These are phyloP conservation scores for Saprolegnia diclina DNA, from an alignment of 352 stramenopile genomes.

Conservation along the genomic window DNA sequence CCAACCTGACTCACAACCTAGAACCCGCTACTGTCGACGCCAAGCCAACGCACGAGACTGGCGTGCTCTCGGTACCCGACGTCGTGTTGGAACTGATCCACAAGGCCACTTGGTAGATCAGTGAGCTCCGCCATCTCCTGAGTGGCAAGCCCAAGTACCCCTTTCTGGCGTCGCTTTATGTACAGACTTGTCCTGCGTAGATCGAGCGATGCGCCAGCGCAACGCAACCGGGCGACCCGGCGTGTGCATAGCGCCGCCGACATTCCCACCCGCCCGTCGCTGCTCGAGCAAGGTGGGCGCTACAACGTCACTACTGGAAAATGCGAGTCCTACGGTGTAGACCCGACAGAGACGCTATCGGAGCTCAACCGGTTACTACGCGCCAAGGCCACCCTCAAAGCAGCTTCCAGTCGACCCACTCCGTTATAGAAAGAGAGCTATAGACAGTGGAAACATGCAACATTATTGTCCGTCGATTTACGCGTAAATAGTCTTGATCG, in stretches of 20 bases:
- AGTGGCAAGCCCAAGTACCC: conserved; percentile 16
- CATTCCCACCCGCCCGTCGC: conserved; percentile 11
- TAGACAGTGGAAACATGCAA: not conserved
- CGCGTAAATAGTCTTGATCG: conserved; percentile 25
- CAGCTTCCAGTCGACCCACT: not conserved
- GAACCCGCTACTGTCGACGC: not conserved
- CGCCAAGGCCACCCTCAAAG: conserved; percentile 44
- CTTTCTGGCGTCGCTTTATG: not conserved
- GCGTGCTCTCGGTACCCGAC: conserved; percentile 40
- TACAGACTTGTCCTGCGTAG: not conserved
- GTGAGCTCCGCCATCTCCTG: conserved; percentile 44
- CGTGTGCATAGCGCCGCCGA: conserved; percentile 15
- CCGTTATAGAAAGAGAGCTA: not conserved
- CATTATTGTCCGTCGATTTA: not conserved
- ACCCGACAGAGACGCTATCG: conserved; percentile 47
- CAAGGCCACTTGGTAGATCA: conserved; percentile 32
- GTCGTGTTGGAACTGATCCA: not conserved
- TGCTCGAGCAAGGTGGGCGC: conserved; percentile 32
- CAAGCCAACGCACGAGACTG: conserved; percentile 32
- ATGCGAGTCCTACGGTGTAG: too few species aligned
- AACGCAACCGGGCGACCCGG: conserved; percentile 14
- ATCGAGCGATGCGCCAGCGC: not conserved
- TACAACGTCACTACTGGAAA: too few species aligned
- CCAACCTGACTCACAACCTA: too few species aligned
- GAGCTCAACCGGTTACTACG: conserved; percentile 51